Evolutionary conservation across 768 basidiomycete species (phyloP), one percentile per base, ranked within the genome.

Genomic region (Xerocomellus amylosporus): DNA sequence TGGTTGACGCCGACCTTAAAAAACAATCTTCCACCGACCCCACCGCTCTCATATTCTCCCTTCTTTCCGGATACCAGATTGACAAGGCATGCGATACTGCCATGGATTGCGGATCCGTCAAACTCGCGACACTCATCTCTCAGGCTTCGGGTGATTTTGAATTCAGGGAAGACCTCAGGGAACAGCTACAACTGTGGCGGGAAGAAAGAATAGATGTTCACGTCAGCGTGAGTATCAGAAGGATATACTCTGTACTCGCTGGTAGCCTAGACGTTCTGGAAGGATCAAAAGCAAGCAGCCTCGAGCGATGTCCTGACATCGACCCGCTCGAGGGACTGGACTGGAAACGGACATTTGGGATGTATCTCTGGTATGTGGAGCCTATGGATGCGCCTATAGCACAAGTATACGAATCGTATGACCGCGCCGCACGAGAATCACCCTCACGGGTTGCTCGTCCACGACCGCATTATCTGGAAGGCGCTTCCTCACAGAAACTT

Each of bases 331-430:
- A 85, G 49, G 88, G 83, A 0, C 71, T 98, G 49, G 95, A 97
- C 67, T 99, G 97, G 97, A 95, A 93, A 69, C 84, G 93, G 19
- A 86, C 87, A 1, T 90, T 98, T 66, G 97, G 92, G 3, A 73
- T 98, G 41, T 86, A 87, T 56, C 73, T 98, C 31, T 99, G 97
- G 97, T 98, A 86, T 68, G 85, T 84, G 1, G 79, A 86, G 40
- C 78, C 83, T 3, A 77, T 92, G 59, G 81, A 89, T 55, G 79
- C 87, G 3, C 75, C 90, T 5, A 82, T 93, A 54, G 75, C 82
- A 2, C 81, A 88, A 40, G 86, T 87, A 1, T 85, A 91, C 60
- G 70, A 77, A 12, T 72, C 80, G 1, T 96, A 88, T 67, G 77
- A 81, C 31, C 65, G 71, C 13, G 71, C 74, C 13, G 69, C 70